phyloP scores from a whole-genome alignment of 2,329 filamentous ascomycete genomes.

The Fusarium pseudocircinatum region DNA sequence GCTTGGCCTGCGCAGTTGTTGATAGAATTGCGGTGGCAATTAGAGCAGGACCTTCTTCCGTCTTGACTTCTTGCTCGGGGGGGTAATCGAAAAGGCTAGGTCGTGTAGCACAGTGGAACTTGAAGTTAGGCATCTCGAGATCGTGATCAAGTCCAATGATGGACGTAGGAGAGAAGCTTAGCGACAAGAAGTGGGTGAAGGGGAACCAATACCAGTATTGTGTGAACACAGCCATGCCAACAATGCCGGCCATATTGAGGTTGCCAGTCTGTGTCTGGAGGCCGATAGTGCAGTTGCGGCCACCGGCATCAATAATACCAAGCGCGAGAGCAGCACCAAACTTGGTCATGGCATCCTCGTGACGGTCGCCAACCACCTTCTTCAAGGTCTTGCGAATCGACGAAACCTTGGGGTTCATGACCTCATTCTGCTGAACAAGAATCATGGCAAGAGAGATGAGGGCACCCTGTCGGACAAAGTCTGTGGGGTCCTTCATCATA shows the following conservation, averaged over 20 bases:
- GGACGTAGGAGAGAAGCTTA: constrained; percentile 96
- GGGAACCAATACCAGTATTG: constrained; percentile 99
- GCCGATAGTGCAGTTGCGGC: constrained; percentile 97
- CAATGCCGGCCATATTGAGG: constrained; percentile 97
- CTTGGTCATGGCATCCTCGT: constrained; percentile 99
- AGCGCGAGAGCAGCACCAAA: constrained; percentile 94
- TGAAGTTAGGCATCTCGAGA: constrained; percentile 91
- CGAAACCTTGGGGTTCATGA: constrained; percentile 96
- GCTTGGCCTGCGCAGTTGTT: constrained; percentile 96
- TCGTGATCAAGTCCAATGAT: constrained; percentile 96
- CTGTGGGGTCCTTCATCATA: constrained; percentile 99
- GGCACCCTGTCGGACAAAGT: constrained; percentile 97
- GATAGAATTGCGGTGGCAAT: constrained; percentile 96
- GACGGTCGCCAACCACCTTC: constrained; percentile 92
- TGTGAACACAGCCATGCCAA: constrained; percentile 97
- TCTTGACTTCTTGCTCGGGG: constrained; percentile 93
- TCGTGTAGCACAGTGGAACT: constrained; percentile 93
- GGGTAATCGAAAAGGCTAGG: constrained; percentile 98
- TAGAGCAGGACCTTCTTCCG: constrained; percentile 91
- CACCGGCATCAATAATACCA: constrained; percentile 97
- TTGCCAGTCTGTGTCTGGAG: constrained; percentile 98
- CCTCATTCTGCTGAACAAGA: constrained; percentile 98
- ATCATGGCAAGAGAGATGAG: constrained; percentile 97
- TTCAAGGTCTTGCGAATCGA: constrained; percentile 91
- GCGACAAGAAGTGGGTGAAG: constrained; percentile 93